A percentile compares a stretch with the other conserved stretches of the same genome.
These are phyloP conservation scores for Paramecium primaurelia DNA, from an alignment of 73 alveolate species.

Conservation along the genomic window DNA sequence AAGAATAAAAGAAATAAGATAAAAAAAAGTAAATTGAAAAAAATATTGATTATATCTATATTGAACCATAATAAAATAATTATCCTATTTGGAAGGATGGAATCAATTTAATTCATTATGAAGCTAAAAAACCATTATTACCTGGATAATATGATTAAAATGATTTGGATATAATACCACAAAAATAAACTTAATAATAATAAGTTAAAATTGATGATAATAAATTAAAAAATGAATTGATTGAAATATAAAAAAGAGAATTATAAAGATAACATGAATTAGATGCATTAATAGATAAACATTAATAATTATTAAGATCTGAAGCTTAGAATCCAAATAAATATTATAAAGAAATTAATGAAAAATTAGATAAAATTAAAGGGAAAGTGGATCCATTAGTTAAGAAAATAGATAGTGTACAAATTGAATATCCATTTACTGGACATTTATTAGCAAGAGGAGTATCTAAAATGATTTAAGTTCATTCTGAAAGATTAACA, in stretches of 20 bases:
- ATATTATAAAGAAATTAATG: slow-evolving; percentile 7
- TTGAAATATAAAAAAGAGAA: slow-evolving; percentile 17
- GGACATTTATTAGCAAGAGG: slow-evolving; percentile 45
- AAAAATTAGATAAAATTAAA: not conserved
- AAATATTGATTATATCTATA: not conserved
- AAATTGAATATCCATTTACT: slow-evolving; percentile 31
- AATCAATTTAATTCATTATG: not conserved
- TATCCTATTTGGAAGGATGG: slow-evolving; percentile 1
- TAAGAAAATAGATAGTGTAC: not conserved
- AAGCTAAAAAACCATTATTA: not conserved
- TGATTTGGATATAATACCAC: not conserved
- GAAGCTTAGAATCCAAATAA: slow-evolving; percentile 28
- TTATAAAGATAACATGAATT: slow-evolving; percentile 26
- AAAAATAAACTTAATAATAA: not conserved
- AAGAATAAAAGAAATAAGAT: not conserved
- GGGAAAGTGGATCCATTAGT: slow-evolving; percentile 12
- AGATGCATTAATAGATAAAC: slow-evolving; percentile 8
- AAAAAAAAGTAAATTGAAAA: not conserved
- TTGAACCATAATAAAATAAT: not conserved
- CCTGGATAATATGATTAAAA: not conserved
- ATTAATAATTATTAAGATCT: not conserved
- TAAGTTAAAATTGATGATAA: not conserved
- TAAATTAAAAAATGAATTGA: not conserved
- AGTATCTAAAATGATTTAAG: not conserved
- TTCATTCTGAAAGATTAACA: not conserved